Conservation (phyloP, 129 eudicot genomes). For the Gnaphalium uliginosum region DNA sequence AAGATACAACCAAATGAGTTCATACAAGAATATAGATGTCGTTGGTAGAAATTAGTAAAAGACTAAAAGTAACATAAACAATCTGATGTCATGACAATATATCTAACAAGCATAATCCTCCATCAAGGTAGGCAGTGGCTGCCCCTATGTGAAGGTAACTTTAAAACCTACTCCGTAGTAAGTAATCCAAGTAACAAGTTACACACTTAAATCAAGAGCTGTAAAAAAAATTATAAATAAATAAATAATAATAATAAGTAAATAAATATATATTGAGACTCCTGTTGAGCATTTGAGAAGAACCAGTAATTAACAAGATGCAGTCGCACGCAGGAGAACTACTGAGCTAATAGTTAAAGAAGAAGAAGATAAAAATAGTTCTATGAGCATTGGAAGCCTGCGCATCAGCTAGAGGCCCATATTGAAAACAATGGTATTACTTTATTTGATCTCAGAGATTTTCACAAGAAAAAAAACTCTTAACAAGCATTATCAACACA, state of each 20-base stretch:
- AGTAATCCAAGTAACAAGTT: neutral
- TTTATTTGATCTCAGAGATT: neutral
- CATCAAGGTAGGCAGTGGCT: neutral
- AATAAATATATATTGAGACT: no score
- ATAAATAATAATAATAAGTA: no score
- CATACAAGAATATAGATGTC: slow-evolving; percentile 9
- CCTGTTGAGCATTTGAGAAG: neutral
- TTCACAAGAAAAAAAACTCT: neutral
- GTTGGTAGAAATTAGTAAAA: neutral
- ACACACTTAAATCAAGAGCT: neutral
- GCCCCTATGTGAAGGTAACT: neutral
- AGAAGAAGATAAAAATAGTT: neutral
- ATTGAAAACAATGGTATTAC: neutral
- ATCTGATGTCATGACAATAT: neutral
- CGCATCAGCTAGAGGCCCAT: slow-evolving; percentile 6
- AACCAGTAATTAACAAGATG: slow-evolving; percentile 14
- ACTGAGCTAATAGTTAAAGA: neutral
- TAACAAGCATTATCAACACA: slow-evolving; percentile 8
- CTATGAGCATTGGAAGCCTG: no score
- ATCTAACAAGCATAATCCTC: neutral
- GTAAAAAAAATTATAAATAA: no score
- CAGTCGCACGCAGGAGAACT: neutral
- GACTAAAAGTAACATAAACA: neutral
- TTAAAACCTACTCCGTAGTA: neutral
- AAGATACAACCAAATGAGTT: slow-evolving; percentile 17